Evolutionary conservation across 2,329 filamentous ascomycete species (phyloP).

Genomic region (Ceratocystiopsis minuta): DNA sequence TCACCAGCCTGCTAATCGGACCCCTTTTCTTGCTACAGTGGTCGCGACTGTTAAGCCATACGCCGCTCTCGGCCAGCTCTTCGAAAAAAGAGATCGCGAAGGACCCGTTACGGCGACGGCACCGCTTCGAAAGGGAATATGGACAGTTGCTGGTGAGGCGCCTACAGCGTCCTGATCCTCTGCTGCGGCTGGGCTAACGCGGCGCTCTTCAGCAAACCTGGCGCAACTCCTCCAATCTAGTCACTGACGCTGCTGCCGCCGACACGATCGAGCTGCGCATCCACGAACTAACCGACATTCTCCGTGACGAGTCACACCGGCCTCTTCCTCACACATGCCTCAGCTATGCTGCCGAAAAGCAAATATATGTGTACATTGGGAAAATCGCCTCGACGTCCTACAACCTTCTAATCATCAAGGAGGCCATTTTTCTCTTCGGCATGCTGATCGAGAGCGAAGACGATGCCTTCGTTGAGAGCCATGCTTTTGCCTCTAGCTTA

Average conservation of each 20-base stretch:
- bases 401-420: constrained; percentile 70
- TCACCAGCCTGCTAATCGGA: neutral
- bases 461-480: constrained; percentile 80
- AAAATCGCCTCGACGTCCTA: constrained; percentile 75
- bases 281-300: constrained; percentile 49
- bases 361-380: constrained; percentile 76
- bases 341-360: constrained; percentile 64
- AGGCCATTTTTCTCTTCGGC: constrained; percentile 73
- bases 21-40: constrained; percentile 27
- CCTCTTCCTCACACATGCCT: constrained; percentile 86
- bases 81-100: constrained; percentile 41
- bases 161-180: neutral
- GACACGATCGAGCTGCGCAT: constrained; percentile 44
- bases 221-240: constrained; percentile 42
- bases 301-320: constrained; percentile 76
- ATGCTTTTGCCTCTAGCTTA: constrained; percentile 67
- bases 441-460: constrained; percentile 92
- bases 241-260: constrained; percentile 41
- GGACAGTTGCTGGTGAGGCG: constrained; percentile 37
- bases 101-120: constrained; percentile 44
- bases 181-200: neutral
- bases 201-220: constrained; percentile 30
- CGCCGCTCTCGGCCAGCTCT: constrained; percentile 35
- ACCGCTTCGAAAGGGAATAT: constrained; percentile 51
- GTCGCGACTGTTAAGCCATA: constrained; percentile 48